These are phyloP conservation scores for Theobroma grandiflorum DNA, from an alignment of 441 rosid species.

Conservation along the genomic window DNA sequence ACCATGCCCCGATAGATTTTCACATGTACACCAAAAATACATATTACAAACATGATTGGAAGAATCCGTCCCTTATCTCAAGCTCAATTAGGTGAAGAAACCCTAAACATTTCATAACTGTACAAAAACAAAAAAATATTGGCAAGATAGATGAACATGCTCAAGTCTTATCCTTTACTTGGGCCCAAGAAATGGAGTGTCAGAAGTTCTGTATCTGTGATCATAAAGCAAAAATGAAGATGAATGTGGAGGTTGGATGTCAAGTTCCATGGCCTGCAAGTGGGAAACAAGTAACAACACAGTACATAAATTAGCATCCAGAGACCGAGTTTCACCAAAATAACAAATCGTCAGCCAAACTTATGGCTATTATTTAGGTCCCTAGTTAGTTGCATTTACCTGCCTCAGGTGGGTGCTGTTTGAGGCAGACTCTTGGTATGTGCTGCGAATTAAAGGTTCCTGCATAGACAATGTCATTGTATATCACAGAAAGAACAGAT, in stretches of 20 bases:
- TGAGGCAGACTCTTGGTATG: conserved; percentile 27
- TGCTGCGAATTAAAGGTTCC: conserved; percentile 28
- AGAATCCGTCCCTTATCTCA: conserved; percentile 5
- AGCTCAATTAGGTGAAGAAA: background rate
- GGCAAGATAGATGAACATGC: background rate
- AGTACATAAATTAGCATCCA: background rate
- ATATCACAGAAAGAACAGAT: background rate
- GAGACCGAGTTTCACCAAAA: background rate
- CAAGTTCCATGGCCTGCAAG: conserved; percentile 36
- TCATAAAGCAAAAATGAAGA: conserved; percentile 35
- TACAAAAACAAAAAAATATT: conserved; percentile 7
- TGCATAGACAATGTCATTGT: background rate
- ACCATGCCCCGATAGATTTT: background rate
- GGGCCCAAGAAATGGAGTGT: conserved; percentile 20
- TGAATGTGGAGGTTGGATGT: conserved; percentile 31
- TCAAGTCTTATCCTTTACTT: conserved; percentile 5
- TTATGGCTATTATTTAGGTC: background rate
- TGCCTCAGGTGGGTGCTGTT: conserved; percentile 31
- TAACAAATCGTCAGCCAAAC: background rate
- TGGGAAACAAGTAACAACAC: background rate
- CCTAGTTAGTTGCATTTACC: conserved; percentile 16
- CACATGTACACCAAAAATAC: background rate
- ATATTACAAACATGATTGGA: background rate
- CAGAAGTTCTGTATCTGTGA: conserved; percentile 33
- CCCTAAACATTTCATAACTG: background rate